phyloP scores from a whole-genome alignment of 208 protist genomes.

The Leishmania braziliensis region DNA sequence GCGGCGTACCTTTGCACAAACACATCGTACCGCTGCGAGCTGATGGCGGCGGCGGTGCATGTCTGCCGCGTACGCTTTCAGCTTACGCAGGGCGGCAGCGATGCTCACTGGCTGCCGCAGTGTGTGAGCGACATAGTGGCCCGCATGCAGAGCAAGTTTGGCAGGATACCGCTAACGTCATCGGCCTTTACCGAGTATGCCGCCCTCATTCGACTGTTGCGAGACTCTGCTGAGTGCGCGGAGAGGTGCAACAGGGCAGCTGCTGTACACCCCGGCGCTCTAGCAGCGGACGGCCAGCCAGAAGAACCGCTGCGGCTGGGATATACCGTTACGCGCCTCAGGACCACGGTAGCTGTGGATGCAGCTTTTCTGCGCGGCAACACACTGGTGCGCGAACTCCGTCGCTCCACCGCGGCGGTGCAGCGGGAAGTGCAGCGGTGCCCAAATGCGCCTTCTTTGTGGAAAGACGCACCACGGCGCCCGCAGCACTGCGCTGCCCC shows the following conservation, averaged over 20 bases:
- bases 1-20: slow-evolving; percentile 24
- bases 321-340: slow-evolving; percentile 13
- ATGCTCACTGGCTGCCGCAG: slow-evolving; percentile 15
- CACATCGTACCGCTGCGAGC: slow-evolving; percentile 17
- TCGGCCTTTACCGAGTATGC: slow-evolving; percentile 17
- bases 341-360: slow-evolving; percentile 13
- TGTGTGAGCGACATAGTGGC: slow-evolving; percentile 21
- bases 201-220: slow-evolving; percentile 16
- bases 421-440: background rate
- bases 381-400: slow-evolving; percentile 23
- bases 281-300: background rate
- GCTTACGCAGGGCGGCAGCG: background rate
- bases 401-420: slow-evolving; percentile 5
- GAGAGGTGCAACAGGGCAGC: slow-evolving; percentile 7
- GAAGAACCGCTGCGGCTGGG: slow-evolving; percentile 8
- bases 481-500: background rate
- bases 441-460: background rate
- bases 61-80: slow-evolving; percentile 22
- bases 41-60: slow-evolving; percentile 22
- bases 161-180: slow-evolving; percentile 13
- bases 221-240: background rate
- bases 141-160: slow-evolving; percentile 23
- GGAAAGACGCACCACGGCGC: background rate
- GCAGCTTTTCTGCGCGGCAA: slow-evolving; percentile 20
- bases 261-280: background rate